Percentiles rank a stretch among this genome's conserved stretches.
These are phyloP conservation scores for Saccharum hybrid DNA, from an alignment of 202 grass and related monocot genomes.

Conservation along the genomic window DNA sequence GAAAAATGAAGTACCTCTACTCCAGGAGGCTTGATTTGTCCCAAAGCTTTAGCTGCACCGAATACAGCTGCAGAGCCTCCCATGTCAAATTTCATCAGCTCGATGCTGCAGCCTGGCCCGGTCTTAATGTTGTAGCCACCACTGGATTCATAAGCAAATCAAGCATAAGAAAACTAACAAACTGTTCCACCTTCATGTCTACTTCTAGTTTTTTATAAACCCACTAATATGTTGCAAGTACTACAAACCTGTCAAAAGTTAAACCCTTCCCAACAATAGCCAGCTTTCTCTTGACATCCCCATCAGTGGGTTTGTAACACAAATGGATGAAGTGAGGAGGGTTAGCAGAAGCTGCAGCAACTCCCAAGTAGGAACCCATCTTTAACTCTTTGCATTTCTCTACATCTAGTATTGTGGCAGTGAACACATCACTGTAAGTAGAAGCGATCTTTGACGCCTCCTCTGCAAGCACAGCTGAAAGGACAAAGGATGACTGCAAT, in stretches of 20 bases:
- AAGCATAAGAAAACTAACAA: not conserved
- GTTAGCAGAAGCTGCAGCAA: conserved; percentile 89
- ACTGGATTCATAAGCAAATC: conserved; percentile 46
- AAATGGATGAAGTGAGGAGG: conserved; percentile 93
- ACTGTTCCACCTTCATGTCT: not conserved
- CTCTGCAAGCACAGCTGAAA: conserved; percentile 88
- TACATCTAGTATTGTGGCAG: conserved; percentile 84
- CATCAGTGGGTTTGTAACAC: conserved; percentile 82
- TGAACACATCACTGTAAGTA: conserved; percentile 83
- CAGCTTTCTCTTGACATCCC: conserved; percentile 85
- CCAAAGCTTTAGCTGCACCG: conserved; percentile 93
- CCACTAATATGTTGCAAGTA: not conserved
- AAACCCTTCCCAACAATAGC: conserved; percentile 95
- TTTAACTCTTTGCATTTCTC: conserved; percentile 86
- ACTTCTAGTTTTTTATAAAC: not conserved
- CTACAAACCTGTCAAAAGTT: conserved; percentile 90
- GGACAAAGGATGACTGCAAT: not conserved
- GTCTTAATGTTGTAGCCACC: conserved; percentile 99
- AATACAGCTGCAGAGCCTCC: conserved; percentile 92
- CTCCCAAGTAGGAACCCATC: conserved; percentile 97
- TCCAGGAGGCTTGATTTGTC: conserved; percentile 88
- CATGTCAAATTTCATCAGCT: conserved; percentile 99
- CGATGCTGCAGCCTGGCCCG: conserved; percentile 82
- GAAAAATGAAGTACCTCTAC: conserved; percentile 72
- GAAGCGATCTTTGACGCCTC: conserved; percentile 90